Evolutionary conservation across 2,329 filamentous ascomycete genomes (phyloP), one percentile per base, ranked within the genome.

Genomic region (Botrytis fabae): DNA sequence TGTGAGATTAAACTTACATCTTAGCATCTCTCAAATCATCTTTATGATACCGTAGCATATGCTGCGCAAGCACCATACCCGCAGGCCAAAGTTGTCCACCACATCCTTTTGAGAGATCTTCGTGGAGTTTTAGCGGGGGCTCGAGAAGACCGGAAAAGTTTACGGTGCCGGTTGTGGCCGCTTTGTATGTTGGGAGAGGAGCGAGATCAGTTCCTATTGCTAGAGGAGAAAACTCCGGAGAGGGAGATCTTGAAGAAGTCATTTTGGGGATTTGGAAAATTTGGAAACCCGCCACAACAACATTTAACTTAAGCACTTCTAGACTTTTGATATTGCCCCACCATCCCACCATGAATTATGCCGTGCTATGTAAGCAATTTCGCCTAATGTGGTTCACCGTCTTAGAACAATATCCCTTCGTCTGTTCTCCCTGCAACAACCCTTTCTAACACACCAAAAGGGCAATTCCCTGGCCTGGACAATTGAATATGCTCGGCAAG

Each of bases 1-100:
- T 57, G 38, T n/a, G 18, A 65, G 69, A 71, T 71, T 25, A 32
- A 74, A 73, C 76, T 73, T 79, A 97, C 93, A 97, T 94, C 82
- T 89, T 88, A 76, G 92, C 91, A 73, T 88, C 85, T 73, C 82
- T 83, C 75, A 97, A 82, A 76, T 88, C 84, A n/a, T 87, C 83
- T 75, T 84, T 85, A 78, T 93, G 92, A 80, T 91, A 91, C 70
- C 91, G 88, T 74, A 98, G 86, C 87, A 98, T 88, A 81, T 98
- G 97, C 82, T 92, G 93, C 32, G 92, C 89, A 70, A 99, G 85
- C 25, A 96, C 89, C 90, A 97, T 92, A 18, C 96, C 96, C 0
- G 95, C 95, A 4, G 95, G 95, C 96, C 96, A 98, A 18, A 97
- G 87, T 83, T 97, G 93, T 3, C 96, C 96, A 66, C 96, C 96